phyloP scores from a whole-genome alignment of 768 basidiomycete species.

The Phaeotremella skinneri region DNA sequence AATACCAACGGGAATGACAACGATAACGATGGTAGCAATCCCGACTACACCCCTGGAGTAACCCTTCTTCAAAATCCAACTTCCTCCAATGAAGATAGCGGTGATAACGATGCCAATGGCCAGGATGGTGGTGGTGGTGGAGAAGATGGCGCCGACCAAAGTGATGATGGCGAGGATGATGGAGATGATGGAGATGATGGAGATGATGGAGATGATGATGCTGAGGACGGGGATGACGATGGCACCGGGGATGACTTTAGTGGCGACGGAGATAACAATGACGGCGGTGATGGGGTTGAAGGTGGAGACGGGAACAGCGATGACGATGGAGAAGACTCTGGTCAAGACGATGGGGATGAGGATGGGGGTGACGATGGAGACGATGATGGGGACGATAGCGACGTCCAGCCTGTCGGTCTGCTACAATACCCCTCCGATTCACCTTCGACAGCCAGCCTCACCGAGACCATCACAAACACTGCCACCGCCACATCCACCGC shows the following conservation, averaged over 20 bases:
- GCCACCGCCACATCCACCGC: background rate
- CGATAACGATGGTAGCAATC: background rate
- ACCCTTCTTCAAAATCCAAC: background rate
- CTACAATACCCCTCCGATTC: background rate
- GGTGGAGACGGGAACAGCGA: background rate
- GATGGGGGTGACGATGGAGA: background rate
- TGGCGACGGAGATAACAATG: background rate
- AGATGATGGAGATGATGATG: background rate
- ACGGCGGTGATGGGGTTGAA: conserved; percentile 1
- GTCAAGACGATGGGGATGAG: background rate
- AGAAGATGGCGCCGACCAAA: background rate
- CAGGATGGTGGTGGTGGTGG: background rate
- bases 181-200: background rate
- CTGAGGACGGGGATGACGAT: background rate
- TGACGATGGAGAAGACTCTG: background rate
- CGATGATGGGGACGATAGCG: background rate
- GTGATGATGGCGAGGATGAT: background rate
- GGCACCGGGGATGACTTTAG: background rate
- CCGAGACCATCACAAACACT: background rate
- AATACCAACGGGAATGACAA: too few species aligned
- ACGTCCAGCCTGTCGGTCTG: background rate
- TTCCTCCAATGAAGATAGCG: background rate
- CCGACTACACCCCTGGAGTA: background rate
- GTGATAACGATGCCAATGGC: background rate
- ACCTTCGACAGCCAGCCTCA: background rate